Base-by-base conservation (phyloP, 2,329 filamentous ascomycete species). In the Cercospora nicotianae region DNA sequence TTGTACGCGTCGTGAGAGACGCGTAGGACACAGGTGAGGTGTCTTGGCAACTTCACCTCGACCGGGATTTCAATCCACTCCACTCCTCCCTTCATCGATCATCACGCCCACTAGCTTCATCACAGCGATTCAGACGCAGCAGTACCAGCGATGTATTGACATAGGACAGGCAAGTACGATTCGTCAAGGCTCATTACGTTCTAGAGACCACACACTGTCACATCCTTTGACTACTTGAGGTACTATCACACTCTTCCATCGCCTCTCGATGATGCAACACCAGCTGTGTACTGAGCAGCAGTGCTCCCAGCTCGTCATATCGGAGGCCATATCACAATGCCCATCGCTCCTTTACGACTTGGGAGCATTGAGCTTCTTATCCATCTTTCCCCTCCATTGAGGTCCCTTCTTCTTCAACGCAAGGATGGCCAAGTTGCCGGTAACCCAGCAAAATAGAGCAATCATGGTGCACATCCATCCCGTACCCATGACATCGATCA, bases 401-500 rank as follows among this genome's bases (percentile, higher is more conserved):
- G 70, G 64, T 5, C 71, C 73, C 55, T 70, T 75, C 55, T 69
- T 75, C 69, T 75, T 77, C 75, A 78, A 74, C 2, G 73, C 73
- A 71, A 70, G 72, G 9, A 78, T 75, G 4, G 71, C 70, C 30
- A 72, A 23, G 5, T 70, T 60, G 0, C 76, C 76, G 18, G 67
- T 69, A 6, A 73, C 53, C 42, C 77, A 58, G 30, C 72, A 72
- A 28, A 76, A 72, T 4, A 73, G 51, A 0, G 72, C 75, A 9
- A 78, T 33, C 2, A 85, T 85, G 0, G 91, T 93, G 71, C 92
- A 91, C 0, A 94, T 79, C 90, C 90, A 93, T 1, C 91, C 91
- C 69, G 89, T 86, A 2, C 91, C 90, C 68, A 94, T 89, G 4
- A 83, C 89, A 18, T 84, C 75, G 63, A 94, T 90, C 60, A 92